These are phyloP conservation scores for Zygosaccharomyces sapae DNA, from an alignment of 1,139 yeast genomes.

Conservation along the genomic window DNA sequence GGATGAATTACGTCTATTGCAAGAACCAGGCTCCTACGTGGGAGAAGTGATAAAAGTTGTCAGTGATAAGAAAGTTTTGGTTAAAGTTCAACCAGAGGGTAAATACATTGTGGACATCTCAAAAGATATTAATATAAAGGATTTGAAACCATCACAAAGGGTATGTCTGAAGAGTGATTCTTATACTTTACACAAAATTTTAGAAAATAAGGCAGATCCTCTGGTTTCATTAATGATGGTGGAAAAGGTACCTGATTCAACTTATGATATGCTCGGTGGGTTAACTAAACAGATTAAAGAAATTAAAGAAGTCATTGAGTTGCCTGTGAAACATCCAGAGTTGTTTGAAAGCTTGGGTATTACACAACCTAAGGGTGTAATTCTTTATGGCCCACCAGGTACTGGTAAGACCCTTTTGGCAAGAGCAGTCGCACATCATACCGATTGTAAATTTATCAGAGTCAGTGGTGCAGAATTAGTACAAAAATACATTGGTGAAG, in stretches of 20 bases:
- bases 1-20: slow-evolving; percentile 87
- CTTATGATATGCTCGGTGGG: slow-evolving; percentile 99
- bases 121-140: slow-evolving; percentile 85
- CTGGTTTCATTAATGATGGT: slow-evolving; percentile 98
- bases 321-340: slow-evolving; percentile 97
- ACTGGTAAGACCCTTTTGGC: slow-evolving; percentile 96
- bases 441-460: slow-evolving; percentile 94
- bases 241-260: slow-evolving; percentile 96
- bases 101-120: slow-evolving; percentile 90
- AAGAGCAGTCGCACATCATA: slow-evolving; percentile 97
- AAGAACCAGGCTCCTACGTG: slow-evolving; percentile 96
- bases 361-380: slow-evolving; percentile 98
- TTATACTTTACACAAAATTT: slow-evolving; percentile 86
- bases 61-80: slow-evolving; percentile 91
- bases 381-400: slow-evolving; percentile 98
- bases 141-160: slow-evolving; percentile 84
- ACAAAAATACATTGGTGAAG: slow-evolving; percentile 97
- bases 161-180: slow-evolving; percentile 96
- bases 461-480: slow-evolving; percentile 96
- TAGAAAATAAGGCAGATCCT: slow-evolving; percentile 97
- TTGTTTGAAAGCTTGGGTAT: slow-evolving; percentile 93
- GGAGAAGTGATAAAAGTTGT: slow-evolving; percentile 97
- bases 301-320: slow-evolving; percentile 94
- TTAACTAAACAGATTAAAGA: slow-evolving; percentile 95
- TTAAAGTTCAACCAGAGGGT: slow-evolving; percentile 94